Conservation (phyloP, 441 rosid genomes). For the Populus hybrid region DNA sequence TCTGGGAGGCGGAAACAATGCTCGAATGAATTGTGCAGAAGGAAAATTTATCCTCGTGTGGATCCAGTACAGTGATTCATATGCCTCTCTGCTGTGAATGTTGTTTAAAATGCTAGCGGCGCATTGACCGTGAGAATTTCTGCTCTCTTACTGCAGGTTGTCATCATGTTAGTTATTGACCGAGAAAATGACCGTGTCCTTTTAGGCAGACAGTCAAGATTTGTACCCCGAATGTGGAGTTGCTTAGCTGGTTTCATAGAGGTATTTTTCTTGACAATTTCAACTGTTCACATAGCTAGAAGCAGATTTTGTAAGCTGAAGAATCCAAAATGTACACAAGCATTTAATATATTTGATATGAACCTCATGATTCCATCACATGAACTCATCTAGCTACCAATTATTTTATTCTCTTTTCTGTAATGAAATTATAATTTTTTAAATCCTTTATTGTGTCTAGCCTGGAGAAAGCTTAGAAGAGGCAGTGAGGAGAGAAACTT, state of each 20-base stretch:
- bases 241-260: slow-evolving; percentile 95
- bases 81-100: slow-evolving; percentile 7
- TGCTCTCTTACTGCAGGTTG: slow-evolving; percentile 51
- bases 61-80: slow-evolving; percentile 64
- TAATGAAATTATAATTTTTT: slow-evolving; percentile 4
- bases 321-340: neutral
- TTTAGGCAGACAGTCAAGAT: slow-evolving; percentile 73
- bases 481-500: slow-evolving; percentile 94
- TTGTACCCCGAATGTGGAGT: slow-evolving; percentile 93
- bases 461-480: slow-evolving; percentile 99
- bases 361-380: neutral
- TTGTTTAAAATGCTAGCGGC: slow-evolving; percentile 3
- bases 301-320: neutral
- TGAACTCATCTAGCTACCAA: neutral
- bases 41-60: slow-evolving; percentile 81
- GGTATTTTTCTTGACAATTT: slow-evolving; percentile 33
- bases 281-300: neutral
- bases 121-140: neutral
- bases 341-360: neutral
- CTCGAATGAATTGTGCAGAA: slow-evolving; percentile 54
- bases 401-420: neutral
- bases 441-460: slow-evolving; percentile 38
- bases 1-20: slow-evolving; percentile 86
- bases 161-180: slow-evolving; percentile 91
- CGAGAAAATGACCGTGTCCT: slow-evolving; percentile 76